Base-by-base conservation (phyloP, 495 filamentous ascomycete genomes). In the Filosporella fistucella region DNA sequence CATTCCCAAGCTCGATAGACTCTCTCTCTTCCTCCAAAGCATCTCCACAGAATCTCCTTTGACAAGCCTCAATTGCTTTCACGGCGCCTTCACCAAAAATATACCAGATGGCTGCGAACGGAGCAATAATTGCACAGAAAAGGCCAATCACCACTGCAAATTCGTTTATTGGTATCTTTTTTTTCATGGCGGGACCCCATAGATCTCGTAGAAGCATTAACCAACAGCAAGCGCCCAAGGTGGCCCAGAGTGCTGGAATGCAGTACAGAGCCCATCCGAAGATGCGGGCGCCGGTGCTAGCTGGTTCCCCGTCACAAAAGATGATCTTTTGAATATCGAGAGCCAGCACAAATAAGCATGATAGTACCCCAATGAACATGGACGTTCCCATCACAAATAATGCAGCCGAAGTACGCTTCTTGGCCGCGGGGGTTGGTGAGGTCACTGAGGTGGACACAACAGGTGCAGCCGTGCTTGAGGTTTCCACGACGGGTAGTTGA, bases 21-120 rank as follows among this genome's bases (percentile, higher is more conserved):
- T 37, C 25, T 55, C 18, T 21, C 36, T 21, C 5, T 23, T 16
- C 46, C 21, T 35, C 46, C 26, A 21, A 34, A 18, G 13, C 38
- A 25, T 30, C 24, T 6, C 32, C 46, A 17, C 26, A 37, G n/a
- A 37, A 35, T 16, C 13, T 16, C 38, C 20, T 41, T 25, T 25
- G 38, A 41, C 38, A 41, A 2, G 12, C n/a, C 16, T 41, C 20
- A 41, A 41, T 14, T 14, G 38, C 18, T 7, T 25, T 25, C 20
- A 41, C 38, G 18, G 36, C 38, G 2, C 18, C 18, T 41, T 11
- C 11, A 11, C 42, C 42, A n/a, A 44, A 30, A 11, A 32, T 26
- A 3, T 13, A 16, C 11, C 7, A 14, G 2, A 44, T 14, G 33
- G 16, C 2, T 9, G 16, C 16, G n/a, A 41, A 41, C 0, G 38